phyloP scores from a whole-genome alignment of 129 eudicot species.

The Logfia minima region DNA sequence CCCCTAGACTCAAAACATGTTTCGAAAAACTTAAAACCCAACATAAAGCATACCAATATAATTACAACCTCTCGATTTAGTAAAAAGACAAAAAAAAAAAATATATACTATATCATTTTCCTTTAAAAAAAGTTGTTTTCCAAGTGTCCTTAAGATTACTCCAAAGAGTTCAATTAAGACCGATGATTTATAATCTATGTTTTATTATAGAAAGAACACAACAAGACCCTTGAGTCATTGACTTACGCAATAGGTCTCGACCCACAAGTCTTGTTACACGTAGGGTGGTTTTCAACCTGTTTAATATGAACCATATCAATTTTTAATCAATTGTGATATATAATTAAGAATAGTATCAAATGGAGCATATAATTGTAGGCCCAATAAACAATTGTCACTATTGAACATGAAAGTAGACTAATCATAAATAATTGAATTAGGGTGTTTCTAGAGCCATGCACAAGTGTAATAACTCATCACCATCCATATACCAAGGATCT shows the following conservation, averaged over 20 bases:
- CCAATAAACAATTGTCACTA: constrained; percentile 28
- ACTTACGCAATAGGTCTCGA: constrained; percentile 5
- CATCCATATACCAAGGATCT: constrained; percentile 30
- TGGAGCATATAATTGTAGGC: constrained; percentile 28
- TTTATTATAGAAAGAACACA: not conserved
- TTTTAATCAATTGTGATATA: not conserved
- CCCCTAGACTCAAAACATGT: too few relatives aligned
- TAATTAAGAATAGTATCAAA: constrained; percentile 5
- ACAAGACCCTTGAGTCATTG: not conserved
- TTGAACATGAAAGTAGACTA: constrained; percentile 26
- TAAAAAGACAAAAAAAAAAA: too few relatives aligned
- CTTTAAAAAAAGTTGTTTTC: too few relatives aligned
- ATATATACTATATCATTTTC: too few relatives aligned
- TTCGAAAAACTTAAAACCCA: too few relatives aligned
- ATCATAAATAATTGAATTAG: constrained; percentile 32
- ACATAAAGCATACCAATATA: too few relatives aligned
- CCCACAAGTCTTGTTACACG: not conserved
- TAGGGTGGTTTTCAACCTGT: not conserved
- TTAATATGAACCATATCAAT: constrained; percentile 1
- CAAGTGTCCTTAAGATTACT: too few relatives aligned
- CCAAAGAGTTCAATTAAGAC: too few relatives aligned
- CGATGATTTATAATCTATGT: not conserved
- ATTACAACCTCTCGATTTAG: too few relatives aligned
- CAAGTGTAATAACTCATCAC: constrained; percentile 33
- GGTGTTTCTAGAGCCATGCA: constrained; percentile 43